phyloP scores from a whole-genome alignment of 1,284 basidiomycete genomes.

The Pyrrhoderma lamaoense region DNA sequence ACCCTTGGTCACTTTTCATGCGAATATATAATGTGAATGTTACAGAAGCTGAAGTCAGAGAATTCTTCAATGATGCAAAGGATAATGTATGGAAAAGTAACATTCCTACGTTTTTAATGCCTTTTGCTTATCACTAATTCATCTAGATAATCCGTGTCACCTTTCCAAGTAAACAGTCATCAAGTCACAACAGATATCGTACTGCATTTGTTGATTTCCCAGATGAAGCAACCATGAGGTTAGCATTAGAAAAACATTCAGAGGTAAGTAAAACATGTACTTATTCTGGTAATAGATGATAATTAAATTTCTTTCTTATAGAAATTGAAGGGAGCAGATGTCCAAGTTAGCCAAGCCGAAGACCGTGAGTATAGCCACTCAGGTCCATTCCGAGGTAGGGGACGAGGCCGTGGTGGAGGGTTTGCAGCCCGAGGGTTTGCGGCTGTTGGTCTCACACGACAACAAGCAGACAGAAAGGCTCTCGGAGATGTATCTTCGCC shows the following conservation, averaged over 20 bases:
- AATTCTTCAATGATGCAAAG: constrained; percentile 68
- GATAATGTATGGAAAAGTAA: constrained; percentile 46
- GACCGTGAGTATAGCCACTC: constrained; percentile 42
- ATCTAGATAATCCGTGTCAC: constrained; percentile 67
- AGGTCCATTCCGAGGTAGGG: constrained; percentile 33
- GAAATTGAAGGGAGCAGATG: constrained; percentile 59
- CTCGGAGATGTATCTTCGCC: constrained; percentile 25
- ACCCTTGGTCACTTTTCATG: constrained; percentile 84
- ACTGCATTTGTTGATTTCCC: constrained; percentile 83
- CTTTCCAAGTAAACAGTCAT: constrained; percentile 45
- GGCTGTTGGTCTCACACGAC: constrained; percentile 56
- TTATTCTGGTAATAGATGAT: constrained; percentile 1
- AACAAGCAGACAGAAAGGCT: constrained; percentile 23
- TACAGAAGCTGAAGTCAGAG: constrained; percentile 62
- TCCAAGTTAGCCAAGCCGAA: constrained; percentile 62
- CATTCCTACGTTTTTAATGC: constrained; percentile 6
- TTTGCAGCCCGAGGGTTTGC: constrained; percentile 59
- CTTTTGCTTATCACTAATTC: neutral
- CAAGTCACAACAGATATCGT: constrained; percentile 33
- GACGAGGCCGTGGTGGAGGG: constrained; percentile 56
- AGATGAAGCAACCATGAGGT: constrained; percentile 76
- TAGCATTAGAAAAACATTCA: constrained; percentile 61
- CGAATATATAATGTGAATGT: constrained; percentile 48
- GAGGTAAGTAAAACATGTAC: constrained; percentile 45
- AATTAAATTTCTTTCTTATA: constrained; percentile 24